These are phyloP conservation scores for Emergomyces orientalis DNA, from an alignment of 2,329 filamentous ascomycete species.

Conservation along the genomic window DNA sequence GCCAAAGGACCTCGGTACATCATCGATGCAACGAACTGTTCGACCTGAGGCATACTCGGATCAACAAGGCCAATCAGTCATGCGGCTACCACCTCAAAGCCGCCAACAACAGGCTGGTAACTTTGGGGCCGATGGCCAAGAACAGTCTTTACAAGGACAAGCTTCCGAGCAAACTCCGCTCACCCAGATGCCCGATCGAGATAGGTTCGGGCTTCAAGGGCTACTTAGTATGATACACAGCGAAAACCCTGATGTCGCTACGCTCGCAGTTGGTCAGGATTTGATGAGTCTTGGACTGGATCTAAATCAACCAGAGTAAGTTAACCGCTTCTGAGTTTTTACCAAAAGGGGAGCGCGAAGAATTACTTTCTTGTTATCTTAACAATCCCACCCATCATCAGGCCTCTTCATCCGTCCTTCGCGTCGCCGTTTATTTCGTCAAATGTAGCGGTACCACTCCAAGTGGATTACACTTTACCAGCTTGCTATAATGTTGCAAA, in stretches of 20 bases:
- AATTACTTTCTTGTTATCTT: not conserved
- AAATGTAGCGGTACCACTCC: constrained; percentile 47
- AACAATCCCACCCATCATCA: constrained; percentile 25
- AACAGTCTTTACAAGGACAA: constrained; percentile 25
- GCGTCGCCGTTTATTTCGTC: constrained; percentile 53
- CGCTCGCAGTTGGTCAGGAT: constrained; percentile 54
- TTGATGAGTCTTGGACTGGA: constrained; percentile 55
- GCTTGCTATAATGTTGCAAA: constrained; percentile 58
- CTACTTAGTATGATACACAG: constrained; percentile 49
- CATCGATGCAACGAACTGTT: constrained; percentile 23
- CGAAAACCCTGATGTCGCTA: constrained; percentile 44
- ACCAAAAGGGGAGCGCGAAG: not conserved
- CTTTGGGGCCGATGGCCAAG: constrained; percentile 20
- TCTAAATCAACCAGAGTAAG: constrained; percentile 53
- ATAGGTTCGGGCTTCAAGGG: constrained; percentile 52
- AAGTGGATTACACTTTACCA: constrained; percentile 55
- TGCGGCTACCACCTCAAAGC: constrained; percentile 23
- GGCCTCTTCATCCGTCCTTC: constrained; percentile 55
- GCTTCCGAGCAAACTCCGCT: constrained; percentile 33
- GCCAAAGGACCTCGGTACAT: constrained; percentile 28
- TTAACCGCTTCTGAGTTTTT: constrained; percentile 8
- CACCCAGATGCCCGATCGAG: constrained; percentile 50
- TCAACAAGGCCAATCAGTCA: constrained; percentile 21
- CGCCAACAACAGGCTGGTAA: constrained; percentile 26
- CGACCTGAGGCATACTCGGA: constrained; percentile 26